Percentiles rank a stretch among this genome's conserved stretches.
Conservation (phyloP, 305 asterid species). For the Nicotiana rustica region DNA sequence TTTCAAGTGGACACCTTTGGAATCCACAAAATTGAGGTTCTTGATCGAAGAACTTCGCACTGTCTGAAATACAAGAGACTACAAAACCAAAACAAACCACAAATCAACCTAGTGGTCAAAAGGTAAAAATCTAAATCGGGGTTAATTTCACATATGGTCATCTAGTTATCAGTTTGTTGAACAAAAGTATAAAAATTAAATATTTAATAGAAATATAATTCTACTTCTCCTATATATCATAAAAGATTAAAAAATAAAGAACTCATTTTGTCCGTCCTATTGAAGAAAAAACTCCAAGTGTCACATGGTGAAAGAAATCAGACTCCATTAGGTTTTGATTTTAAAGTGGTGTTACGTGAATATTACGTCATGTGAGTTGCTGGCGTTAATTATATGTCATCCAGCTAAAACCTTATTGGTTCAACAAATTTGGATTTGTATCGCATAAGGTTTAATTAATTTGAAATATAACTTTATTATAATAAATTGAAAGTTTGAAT, state of each 20-base stretch:
- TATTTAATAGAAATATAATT: too few relatives aligned
- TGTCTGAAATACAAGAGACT: constrained; percentile 48
- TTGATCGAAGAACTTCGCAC: constrained; percentile 43
- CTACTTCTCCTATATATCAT: too few relatives aligned
- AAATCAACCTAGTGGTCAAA: background rate
- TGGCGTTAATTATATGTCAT: background rate
- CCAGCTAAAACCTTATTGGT: too few relatives aligned
- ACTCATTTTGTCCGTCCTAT: background rate
- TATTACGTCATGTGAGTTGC: background rate
- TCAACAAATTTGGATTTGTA: background rate
- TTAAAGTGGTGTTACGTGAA: background rate
- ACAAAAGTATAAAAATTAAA: background rate
- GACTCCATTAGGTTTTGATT: background rate
- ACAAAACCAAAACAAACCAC: constrained; percentile 9
- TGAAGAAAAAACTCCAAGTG: background rate
- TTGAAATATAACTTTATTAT: too few relatives aligned
- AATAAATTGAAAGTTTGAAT: too few relatives aligned
- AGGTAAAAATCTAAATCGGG: background rate
- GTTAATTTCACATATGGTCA: background rate
- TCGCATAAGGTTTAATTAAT: too few relatives aligned
- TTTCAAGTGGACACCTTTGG: constrained; percentile 76
- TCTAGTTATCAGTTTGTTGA: background rate
- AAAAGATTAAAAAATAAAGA: background rate
- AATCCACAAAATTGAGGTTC: constrained; percentile 51
- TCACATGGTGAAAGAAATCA: background rate